Base-by-base conservation (phyloP, 1,139 yeast genomes). In the Petasospora rhodanensis region DNA sequence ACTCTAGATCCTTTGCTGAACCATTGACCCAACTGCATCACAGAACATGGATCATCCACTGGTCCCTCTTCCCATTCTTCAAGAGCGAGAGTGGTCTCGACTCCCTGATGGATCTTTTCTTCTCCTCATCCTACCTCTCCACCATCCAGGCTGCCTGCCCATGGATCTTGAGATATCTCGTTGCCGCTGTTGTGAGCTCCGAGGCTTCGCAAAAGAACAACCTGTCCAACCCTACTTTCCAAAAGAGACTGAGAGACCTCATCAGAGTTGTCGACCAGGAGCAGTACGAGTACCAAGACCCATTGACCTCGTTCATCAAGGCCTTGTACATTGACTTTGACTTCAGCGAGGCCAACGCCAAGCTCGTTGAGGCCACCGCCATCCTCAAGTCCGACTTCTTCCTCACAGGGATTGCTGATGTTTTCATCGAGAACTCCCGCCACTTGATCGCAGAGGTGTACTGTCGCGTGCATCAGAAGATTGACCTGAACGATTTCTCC, bases 101-200 rank as follows among this genome's bases (percentile, higher is more conserved):
- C 37, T 62, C 64, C 27, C 56, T 76, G 39, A 61, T 68, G 39
- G 82, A 76, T 42, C 52, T 74, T 30, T 73, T 74, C 55, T 68
- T 75, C 52, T 62, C 73, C 18, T 66, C 79, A 4, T 70, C 78
- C 10, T 75, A 75, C 52, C 58, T 77, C 41, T 71, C 77, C 40
- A 70, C 81, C 6, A 74, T 77, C 51, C 82, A 77, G 58, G 79
- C 81, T 18, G 64, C 79, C 11, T 70, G 78, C 49, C 84, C 83
- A 19, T 77, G 83, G 82, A 61, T 77, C 36, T 55, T 76, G 44
- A 69, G 83, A 46, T 77, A 77, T 51, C 55, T 77, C 39, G 69
- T 72, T 21, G 77, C 73, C 18, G 78, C 80, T 14, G 77, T 76
- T 29, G 64, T 77, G 22, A 52, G 65, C 23, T 55, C 59, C 22